Evolutionary conservation across 2,329 filamentous ascomycete species (phyloP), one percentile per base, ranked within the genome.

Genomic region (Achaetomium macrosporum): DNA sequence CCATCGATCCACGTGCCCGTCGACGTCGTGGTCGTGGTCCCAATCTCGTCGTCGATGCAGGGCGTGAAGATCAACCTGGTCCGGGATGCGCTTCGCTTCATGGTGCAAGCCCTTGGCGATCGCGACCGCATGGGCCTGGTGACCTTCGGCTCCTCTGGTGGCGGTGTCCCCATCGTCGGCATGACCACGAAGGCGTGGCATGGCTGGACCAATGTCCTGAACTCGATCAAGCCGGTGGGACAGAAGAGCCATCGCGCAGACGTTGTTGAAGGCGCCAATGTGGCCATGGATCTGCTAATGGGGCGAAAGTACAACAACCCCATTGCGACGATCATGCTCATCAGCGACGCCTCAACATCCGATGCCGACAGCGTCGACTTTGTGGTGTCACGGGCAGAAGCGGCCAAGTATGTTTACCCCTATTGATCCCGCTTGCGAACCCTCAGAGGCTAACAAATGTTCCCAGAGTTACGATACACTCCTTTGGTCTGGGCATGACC

Each of bases 241-340:
- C 92, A 96, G 70, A 99, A 97, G 79, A 97, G 90, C 67, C 83
- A 96, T 64, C 87, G 93, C 12, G 92, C 92, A 1, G 93, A 99
- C 71, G 91, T 97, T 13, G 92, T 99, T 2, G 93, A 99, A 67
- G 93, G 93, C 29, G 93, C 92, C 33, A 99, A 97, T 63, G 90
- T 96, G 47, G 93, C 93, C 44, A 97, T 99, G 93, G 93, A 99
- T 68, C 73, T 99, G 51, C 78, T 99, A 53, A 99, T 99, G 93
- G 91, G 96, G 71, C 85, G 93, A 63, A 96, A 95, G 72, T 89
- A 91, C 62, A 92, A 87, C 70, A 99, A 97, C 66, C 90, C 93
- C 0, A 86, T 99, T 49, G 92, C 93, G 1, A 92, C 90, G 11
- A 97, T 99, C 62, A 82, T 99, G 70, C 78, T 99, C 59, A 97